A percentile compares a stretch with the other conserved stretches of the same genome.
Evolutionary conservation across 2,329 filamentous ascomycete species (phyloP).

Genomic region (Aspergillus carbonarius): DNA sequence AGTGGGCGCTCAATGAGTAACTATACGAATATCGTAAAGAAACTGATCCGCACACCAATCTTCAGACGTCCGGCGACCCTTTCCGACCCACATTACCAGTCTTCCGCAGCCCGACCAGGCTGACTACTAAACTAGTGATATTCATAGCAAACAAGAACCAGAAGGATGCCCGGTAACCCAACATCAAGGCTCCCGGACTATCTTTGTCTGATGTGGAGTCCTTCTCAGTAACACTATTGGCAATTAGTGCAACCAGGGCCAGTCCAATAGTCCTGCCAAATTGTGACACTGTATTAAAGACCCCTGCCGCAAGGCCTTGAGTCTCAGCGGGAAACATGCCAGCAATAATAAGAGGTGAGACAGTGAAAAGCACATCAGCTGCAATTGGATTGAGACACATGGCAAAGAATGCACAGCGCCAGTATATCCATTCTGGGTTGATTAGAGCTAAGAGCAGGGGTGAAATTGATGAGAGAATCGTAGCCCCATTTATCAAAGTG

Average conservation of each 20-base stretch:
- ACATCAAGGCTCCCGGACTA: neutral
- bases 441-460: neutral
- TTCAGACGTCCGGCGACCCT: too few relatives aligned
- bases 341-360: neutral
- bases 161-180: neutral
- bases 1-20: too few relatives aligned
- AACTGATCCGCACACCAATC: too few relatives aligned
- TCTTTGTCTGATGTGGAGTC: neutral
- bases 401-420: neutral
- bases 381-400: neutral
- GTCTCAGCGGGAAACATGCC: neutral
- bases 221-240: neutral
- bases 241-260: neutral
- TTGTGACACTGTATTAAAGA: neutral
- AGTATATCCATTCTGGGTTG: neutral
- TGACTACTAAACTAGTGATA: too few relatives aligned
- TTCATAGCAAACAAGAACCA: neutral
- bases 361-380: neutral
- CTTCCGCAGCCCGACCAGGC: too few relatives aligned
- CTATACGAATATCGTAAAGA: too few relatives aligned
- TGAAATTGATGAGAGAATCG: neutral
- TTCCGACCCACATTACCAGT: too few relatives aligned
- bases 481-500: neutral
- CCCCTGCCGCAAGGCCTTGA: neutral
- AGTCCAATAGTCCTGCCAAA: neutral